phyloP scores from a whole-genome alignment of 345 rosid genomes.

The Arabidopsis suecica region DNA sequence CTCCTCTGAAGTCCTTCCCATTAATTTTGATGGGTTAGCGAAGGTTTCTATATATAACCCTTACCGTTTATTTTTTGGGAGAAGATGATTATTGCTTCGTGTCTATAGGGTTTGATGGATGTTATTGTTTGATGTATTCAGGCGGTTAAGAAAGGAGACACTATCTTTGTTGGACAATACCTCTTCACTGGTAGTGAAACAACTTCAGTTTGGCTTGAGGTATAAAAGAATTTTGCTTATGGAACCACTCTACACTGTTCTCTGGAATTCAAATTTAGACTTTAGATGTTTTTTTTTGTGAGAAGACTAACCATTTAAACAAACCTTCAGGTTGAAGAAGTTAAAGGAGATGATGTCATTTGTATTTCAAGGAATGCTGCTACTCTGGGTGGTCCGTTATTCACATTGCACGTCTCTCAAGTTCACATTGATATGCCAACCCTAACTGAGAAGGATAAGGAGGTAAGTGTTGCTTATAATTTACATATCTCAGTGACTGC shows the following conservation, averaged over 20 bases:
- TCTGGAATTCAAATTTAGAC: neutral
- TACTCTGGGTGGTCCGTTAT: slow-evolving; percentile 82
- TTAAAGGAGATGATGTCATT: slow-evolving; percentile 75
- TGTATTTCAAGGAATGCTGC: slow-evolving; percentile 84
- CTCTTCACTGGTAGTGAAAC: slow-evolving; percentile 95
- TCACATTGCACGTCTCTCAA: slow-evolving; percentile 86
- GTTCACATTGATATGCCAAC: slow-evolving; percentile 83
- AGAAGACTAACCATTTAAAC: slow-evolving; percentile 8
- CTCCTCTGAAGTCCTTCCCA: slow-evolving; percentile 76
- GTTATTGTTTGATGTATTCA: slow-evolving; percentile 45
- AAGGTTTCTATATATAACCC: slow-evolving; percentile 56
- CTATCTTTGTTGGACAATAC: slow-evolving; percentile 89
- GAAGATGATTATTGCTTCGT: neutral
- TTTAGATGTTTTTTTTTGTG: neutral
- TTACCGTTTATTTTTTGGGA: neutral
- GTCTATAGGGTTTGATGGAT: slow-evolving; percentile 16
- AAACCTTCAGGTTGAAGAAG: slow-evolving; percentile 69
- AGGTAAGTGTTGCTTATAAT: slow-evolving; percentile 51
- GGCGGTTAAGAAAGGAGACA: slow-evolving; percentile 90
- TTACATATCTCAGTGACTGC: neutral
- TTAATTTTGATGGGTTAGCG: slow-evolving; percentile 80
- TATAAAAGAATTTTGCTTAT: slow-evolving; percentile 21
- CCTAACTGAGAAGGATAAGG: slow-evolving; percentile 81
- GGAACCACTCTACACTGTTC: neutral
- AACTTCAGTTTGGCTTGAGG: slow-evolving; percentile 97